Evolutionary conservation across 2,329 filamentous ascomycete genomes (phyloP).

Genomic region (Phaeosphaeriaceae sp.): DNA sequence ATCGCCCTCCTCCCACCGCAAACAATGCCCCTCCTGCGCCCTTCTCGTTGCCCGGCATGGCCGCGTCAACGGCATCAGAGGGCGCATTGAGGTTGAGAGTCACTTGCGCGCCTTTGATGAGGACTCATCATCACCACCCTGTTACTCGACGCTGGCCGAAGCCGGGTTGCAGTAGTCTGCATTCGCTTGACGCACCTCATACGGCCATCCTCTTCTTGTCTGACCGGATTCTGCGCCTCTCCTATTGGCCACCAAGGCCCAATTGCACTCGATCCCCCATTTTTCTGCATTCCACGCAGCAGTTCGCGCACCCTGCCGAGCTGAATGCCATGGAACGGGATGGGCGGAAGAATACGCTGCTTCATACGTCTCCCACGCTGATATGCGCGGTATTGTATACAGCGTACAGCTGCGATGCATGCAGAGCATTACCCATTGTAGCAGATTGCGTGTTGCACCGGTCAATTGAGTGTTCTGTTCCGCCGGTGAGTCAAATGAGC

Average conservation of each 20-base stretch:
- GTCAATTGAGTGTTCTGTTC: constrained; percentile 4
- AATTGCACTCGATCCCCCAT: constrained; percentile 7
- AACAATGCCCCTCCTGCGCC: constrained; percentile 7
- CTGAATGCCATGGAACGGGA: constrained; percentile 17
- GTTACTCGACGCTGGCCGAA: constrained; percentile 18
- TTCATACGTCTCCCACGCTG: not conserved
- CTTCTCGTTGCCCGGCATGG: not conserved
- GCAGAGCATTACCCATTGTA: not conserved
- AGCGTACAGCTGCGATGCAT: not conserved
- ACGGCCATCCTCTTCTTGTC: constrained; percentile 33
- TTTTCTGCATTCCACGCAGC: constrained; percentile 18
- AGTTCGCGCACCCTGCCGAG: constrained; percentile 35
- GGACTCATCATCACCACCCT: constrained; percentile 9
- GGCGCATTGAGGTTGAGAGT: constrained; percentile 6
- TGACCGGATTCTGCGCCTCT: constrained; percentile 37
- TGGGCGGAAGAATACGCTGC: not conserved
- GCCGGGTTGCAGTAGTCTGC: constrained; percentile 21
- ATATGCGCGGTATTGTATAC: not conserved
- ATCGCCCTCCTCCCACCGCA: not conserved
- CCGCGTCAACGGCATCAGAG: constrained; percentile 7
- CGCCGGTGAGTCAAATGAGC: constrained; percentile 20
- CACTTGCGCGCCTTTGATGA: constrained; percentile 4
- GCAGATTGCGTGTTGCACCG: not conserved
- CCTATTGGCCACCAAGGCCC: constrained; percentile 29
- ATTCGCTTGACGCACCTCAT: constrained; percentile 27